phyloP scores from a whole-genome alignment of 805 yeast genomes.

The Blastobotrys attinorum region DNA sequence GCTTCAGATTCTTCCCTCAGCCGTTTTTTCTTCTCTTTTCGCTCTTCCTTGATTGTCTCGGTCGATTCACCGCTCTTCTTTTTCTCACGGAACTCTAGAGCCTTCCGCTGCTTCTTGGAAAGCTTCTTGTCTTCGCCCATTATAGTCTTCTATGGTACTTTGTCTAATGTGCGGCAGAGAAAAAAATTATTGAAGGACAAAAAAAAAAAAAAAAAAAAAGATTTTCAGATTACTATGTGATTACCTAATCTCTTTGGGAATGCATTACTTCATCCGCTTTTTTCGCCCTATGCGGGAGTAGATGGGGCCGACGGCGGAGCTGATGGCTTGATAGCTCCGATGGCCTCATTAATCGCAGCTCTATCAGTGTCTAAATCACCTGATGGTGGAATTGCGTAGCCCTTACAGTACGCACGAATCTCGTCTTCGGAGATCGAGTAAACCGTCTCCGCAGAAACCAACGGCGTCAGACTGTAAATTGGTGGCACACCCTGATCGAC shows the following conservation, averaged over 20 bases:
- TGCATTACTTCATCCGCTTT: too few relatives aligned
- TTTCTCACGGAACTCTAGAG: constrained; percentile 22
- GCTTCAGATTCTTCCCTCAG: constrained; percentile 13
- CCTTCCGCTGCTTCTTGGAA: constrained; percentile 26
- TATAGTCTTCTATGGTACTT: background rate
- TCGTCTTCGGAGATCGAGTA: too few relatives aligned
- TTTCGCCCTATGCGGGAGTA: background rate
- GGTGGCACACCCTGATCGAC: too few relatives aligned
- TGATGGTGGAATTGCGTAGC: too few relatives aligned
- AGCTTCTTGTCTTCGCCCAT: constrained; percentile 16
- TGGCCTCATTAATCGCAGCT: too few relatives aligned
- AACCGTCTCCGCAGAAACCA: too few relatives aligned
- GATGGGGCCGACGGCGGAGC: too few relatives aligned
- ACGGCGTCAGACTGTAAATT: too few relatives aligned
- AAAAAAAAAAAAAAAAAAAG: constrained; percentile 1
- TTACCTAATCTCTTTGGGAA: too few relatives aligned
- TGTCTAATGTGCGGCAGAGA: background rate
- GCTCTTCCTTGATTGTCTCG: constrained; percentile 10
- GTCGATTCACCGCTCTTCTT: constrained; percentile 10
- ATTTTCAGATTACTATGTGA: background rate
- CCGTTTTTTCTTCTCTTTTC: constrained; percentile 11
- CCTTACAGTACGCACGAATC: too few relatives aligned
- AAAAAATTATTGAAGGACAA: background rate
- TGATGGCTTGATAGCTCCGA: too few relatives aligned
- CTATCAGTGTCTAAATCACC: too few relatives aligned